Evolutionary conservation across 192 early-diverging fungal genomes (phyloP).

Genomic region (Coemansia sp.): DNA sequence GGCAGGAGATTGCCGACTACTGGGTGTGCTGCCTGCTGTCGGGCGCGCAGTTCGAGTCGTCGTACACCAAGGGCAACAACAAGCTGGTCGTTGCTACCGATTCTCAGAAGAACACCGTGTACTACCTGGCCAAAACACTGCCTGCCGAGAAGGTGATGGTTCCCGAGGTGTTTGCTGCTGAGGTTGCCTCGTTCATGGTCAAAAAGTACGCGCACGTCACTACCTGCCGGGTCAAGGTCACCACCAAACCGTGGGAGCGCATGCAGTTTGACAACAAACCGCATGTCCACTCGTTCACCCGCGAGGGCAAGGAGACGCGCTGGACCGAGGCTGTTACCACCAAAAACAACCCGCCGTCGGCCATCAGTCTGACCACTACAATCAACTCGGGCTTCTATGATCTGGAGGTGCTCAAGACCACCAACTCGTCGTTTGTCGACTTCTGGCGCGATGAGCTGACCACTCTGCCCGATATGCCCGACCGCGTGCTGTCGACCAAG

Average conservation of each 20-base stretch:
- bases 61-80: conserved; percentile 79
- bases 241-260: conserved; percentile 74
- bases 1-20: conserved; percentile 69
- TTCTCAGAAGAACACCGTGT: conserved; percentile 77
- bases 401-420: conserved; percentile 79
- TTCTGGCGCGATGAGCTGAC: conserved; percentile 74
- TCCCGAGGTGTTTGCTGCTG: conserved; percentile 69
- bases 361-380: conserved; percentile 12
- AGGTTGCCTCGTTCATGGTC: conserved; percentile 68
- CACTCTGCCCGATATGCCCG: conserved; percentile 69
- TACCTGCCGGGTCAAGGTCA: conserved; percentile 62
- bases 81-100: conserved; percentile 73
- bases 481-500: conserved; percentile 75
- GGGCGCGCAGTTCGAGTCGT: conserved; percentile 58
- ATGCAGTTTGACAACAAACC: conserved; percentile 58
- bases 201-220: conserved; percentile 70
- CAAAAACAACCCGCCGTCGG: conserved; percentile 24
- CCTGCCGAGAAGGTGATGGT: conserved; percentile 61
- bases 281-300: conserved; percentile 70
- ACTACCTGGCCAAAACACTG: conserved; percentile 67
- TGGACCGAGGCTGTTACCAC: conserved; percentile 59
- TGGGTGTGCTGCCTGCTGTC: conserved; percentile 61
- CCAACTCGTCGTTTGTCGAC: conserved; percentile 73
- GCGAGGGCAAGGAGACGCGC: conserved; percentile 68
- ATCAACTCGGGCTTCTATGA: conserved; percentile 71